A percentile compares a stretch with the other conserved stretches of the same genome.
Evolutionary conservation across 225 moss, liverwort and hornwort species (phyloP).

Genomic region (Climacium dendroides): DNA sequence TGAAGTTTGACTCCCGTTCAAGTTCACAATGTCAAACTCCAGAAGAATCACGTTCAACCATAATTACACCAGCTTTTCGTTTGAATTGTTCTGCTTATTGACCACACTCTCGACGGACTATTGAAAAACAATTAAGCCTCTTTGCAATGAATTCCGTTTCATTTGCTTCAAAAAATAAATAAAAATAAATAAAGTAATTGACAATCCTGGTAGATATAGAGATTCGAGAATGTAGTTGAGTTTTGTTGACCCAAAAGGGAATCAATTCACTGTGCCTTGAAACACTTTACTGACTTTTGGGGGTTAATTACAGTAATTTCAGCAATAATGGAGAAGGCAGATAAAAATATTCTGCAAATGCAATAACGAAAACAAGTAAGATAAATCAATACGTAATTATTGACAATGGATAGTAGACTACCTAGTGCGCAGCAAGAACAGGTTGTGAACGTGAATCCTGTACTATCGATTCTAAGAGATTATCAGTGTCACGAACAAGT

Average conservation of each 20-base stretch:
- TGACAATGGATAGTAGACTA: background rate
- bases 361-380: background rate
- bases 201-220: background rate
- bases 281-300: background rate
- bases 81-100: background rate
- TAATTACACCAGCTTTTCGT: background rate
- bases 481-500: constrained; percentile 75
- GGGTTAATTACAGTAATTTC: background rate
- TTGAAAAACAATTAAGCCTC: background rate
- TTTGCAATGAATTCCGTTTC: too few relatives aligned
- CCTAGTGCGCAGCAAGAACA: constrained; percentile 10
- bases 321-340: background rate
- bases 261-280: background rate
- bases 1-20: background rate
- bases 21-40: background rate
- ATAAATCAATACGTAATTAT: background rate
- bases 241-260: background rate
- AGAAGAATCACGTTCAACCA: background rate
- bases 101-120: background rate
- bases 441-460: background rate
- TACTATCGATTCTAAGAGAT: background rate
- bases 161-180: too few relatives aligned
- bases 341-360: background rate
- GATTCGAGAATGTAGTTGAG: background rate
- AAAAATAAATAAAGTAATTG: background rate